Conservation (phyloP, 441 rosid species). For the Theobroma grandiflorum region DNA sequence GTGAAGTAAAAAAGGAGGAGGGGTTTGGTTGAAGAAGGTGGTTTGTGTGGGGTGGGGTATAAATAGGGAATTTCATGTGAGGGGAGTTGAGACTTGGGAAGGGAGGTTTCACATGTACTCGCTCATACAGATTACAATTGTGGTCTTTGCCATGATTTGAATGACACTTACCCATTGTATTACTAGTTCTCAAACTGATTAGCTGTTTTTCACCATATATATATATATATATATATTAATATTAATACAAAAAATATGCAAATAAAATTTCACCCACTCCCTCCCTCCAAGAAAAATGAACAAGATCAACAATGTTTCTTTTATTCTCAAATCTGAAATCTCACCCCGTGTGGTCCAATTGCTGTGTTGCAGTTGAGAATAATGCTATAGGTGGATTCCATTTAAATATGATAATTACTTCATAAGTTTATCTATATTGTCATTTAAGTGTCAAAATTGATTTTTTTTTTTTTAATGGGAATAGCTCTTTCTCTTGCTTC, state of each 20-base stretch:
- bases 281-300: not conserved
- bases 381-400: not conserved
- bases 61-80: slow-evolving; percentile 30
- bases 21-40: slow-evolving; percentile 19
- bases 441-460: not conserved
- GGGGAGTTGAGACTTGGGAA: not conserved
- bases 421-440: not conserved
- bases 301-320: not conserved
- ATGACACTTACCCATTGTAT: not conserved
- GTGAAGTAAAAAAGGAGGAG: slow-evolving; percentile 10
- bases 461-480: not conserved
- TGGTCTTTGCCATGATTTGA: not conserved
- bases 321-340: not conserved
- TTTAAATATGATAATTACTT: not conserved
- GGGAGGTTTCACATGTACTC: slow-evolving; percentile 10
- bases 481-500: not conserved
- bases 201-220: not conserved
- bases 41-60: slow-evolving; percentile 23
- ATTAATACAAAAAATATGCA: too few species aligned
- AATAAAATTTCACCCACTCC: not conserved
- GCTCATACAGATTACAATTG: not conserved
- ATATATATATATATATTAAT: too few species aligned
- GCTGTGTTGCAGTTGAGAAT: not conserved
- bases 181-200: not conserved
- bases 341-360: not conserved